A percentile compares a stretch with the other conserved stretches of the same genome.
phyloP scores from a whole-genome alignment of 2,329 filamentous ascomycete species.

The Beauveria pseudobassiana region DNA sequence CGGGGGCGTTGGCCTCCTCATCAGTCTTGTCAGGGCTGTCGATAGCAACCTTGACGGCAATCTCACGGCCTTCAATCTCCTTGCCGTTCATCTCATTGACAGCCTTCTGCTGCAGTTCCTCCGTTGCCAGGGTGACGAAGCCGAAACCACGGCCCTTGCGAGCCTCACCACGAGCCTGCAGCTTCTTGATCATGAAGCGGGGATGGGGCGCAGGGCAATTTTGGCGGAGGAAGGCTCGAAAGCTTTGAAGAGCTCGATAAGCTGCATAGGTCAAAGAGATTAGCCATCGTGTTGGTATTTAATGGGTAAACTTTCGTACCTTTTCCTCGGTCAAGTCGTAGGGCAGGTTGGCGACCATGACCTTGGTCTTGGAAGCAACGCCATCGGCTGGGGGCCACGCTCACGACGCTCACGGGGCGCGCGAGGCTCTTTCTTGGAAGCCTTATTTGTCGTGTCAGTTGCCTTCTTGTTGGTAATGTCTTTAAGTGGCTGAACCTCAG shows the following conservation, averaged over 20 bases:
- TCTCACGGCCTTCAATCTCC: conserved; percentile 97
- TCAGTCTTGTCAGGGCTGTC: conserved; percentile 95
- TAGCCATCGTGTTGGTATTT: conserved; percentile 9
- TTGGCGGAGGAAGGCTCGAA: conserved; percentile 94
- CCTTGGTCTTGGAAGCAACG: conserved; percentile 98
- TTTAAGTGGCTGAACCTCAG: conserved; percentile 51
- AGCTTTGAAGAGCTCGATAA: conserved; percentile 91
- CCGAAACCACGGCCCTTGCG: conserved; percentile 99
- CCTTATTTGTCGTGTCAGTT: conserved; percentile 54
- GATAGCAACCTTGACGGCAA: conserved; percentile 99
- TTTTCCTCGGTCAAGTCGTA: conserved; percentile 98
- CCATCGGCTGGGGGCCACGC: conserved; percentile 97
- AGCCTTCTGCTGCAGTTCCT: conserved; percentile 96
- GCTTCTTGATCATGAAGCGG: conserved; percentile 99
- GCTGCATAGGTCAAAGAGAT: conserved; percentile 42
- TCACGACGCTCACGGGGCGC: conserved; percentile 54
- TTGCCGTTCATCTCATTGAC: conserved; percentile 98
- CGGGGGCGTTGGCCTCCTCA: conserved; percentile 65
- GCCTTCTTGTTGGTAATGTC: conserved; percentile 53
- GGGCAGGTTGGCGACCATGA: conserved; percentile 99
- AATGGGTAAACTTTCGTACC: conserved; percentile 41
- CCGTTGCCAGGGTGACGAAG: conserved; percentile 90
- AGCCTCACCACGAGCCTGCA: conserved; percentile 93
- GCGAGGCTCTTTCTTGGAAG: conserved; percentile 46
- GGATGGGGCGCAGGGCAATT: conserved; percentile 96